Conservation (phyloP, 345 rosid species). For the Odontarrhena argentea region DNA sequence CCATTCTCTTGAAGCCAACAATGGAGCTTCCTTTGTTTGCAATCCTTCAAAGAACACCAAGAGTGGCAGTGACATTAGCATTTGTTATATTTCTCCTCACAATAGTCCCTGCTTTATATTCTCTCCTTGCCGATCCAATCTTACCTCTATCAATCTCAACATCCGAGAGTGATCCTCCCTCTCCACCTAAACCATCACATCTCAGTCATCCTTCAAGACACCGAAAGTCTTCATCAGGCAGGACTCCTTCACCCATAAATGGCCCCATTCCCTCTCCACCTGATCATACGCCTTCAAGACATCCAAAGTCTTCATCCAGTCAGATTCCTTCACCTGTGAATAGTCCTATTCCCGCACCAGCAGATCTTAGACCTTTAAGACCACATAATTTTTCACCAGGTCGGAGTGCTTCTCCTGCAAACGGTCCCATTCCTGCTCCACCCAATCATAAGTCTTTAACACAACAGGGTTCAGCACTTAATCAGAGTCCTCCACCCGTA, state of each 20-base stretch:
- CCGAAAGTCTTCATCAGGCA: slow-evolving; percentile 4
- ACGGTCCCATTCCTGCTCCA: slow-evolving; percentile 2
- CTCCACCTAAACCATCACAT: neutral
- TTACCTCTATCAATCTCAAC: slow-evolving; percentile 21
- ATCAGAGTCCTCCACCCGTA: neutral
- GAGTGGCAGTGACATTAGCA: slow-evolving; percentile 27
- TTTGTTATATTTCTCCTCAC: slow-evolving; percentile 34
- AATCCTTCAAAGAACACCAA: slow-evolving; percentile 31
- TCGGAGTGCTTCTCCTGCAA: slow-evolving; percentile 4
- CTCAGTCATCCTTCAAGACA: neutral
- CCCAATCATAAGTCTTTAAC: neutral
- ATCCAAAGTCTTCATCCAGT: slow-evolving; percentile 3
- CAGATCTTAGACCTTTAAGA: neutral
- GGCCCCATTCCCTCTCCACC: slow-evolving; percentile 15
- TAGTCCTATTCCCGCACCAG: slow-evolving; percentile 12
- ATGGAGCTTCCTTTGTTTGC: slow-evolving; percentile 40
- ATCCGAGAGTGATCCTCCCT: neutral
- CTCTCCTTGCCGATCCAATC: slow-evolving; percentile 30
- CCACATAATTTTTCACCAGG: neutral
- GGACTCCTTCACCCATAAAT: slow-evolving; percentile 13
- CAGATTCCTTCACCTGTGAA: neutral
- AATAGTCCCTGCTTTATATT: slow-evolving; percentile 30
- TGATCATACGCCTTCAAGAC: neutral
- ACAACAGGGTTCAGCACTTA: neutral
- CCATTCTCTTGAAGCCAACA: slow-evolving; percentile 18